phyloP scores from a whole-genome alignment of 192 early-diverging fungal genomes.

The Chytriomyces hyalinus region DNA sequence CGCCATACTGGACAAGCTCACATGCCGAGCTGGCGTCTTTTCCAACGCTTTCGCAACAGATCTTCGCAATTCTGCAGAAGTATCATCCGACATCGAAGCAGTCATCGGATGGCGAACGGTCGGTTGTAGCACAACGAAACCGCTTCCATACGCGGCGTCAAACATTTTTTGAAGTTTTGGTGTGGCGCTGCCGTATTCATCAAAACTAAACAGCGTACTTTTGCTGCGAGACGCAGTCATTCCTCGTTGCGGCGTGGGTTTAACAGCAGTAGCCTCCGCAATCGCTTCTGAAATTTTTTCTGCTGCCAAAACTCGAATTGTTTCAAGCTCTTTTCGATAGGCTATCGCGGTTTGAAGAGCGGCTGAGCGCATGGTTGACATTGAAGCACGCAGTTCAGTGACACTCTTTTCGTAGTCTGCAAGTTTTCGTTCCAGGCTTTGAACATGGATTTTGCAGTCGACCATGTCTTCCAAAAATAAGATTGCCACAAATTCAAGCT shows the following conservation, averaged over 20 bases:
- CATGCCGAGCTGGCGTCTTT: not conserved
- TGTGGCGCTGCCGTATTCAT: slow-evolving; percentile 25
- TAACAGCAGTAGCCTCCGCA: not conserved
- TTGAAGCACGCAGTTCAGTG: slow-evolving; percentile 28
- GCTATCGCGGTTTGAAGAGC: slow-evolving; percentile 42
- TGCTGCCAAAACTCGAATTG: slow-evolving; percentile 22
- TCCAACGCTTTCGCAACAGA: not conserved
- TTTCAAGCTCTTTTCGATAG: slow-evolving; percentile 39
- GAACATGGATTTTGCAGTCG: slow-evolving; percentile 24
- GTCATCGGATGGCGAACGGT: not conserved
- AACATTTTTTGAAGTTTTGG: slow-evolving; percentile 40
- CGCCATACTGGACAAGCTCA: not conserved
- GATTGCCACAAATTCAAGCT: slow-evolving; percentile 45
- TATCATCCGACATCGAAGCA: not conserved
- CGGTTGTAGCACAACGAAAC: slow-evolving; percentile 32
- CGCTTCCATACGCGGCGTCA: slow-evolving; percentile 33
- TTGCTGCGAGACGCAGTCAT: not conserved
- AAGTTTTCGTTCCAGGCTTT: slow-evolving; percentile 32
- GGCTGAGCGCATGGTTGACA: slow-evolving; percentile 36
- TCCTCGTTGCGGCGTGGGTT: not conserved
- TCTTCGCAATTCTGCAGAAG: not conserved
- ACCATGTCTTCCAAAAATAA: slow-evolving; percentile 53
- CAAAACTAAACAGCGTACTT: slow-evolving; percentile 27
- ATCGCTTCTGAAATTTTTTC: slow-evolving; percentile 27
- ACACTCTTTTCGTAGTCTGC: slow-evolving; percentile 41